These are phyloP conservation scores for Prosopis cineraria DNA, from an alignment of 306 rosid genomes.

Conservation along the genomic window DNA sequence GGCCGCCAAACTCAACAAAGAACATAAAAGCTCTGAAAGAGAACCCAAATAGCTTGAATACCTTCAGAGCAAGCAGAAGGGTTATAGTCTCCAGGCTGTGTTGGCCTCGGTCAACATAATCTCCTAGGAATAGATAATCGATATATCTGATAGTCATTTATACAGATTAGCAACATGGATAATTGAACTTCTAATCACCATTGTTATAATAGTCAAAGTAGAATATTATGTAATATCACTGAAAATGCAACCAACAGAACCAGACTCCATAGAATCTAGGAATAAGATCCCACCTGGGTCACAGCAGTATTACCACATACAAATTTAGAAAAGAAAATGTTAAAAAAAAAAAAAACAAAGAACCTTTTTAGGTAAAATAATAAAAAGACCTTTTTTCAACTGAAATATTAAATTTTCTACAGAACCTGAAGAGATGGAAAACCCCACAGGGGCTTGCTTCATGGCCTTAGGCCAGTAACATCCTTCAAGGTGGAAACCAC, in stretches of 20 bases:
- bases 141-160: conserved; percentile 78
- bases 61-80: conserved; percentile 94
- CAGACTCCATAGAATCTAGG: too few species aligned
- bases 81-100: conserved; percentile 96
- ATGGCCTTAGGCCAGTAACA: conserved; percentile 3
- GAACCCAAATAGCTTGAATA: conserved; percentile 34
- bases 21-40: conserved; percentile 1
- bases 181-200: conserved; percentile 12
- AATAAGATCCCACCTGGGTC: too few species aligned
- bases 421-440: background rate
- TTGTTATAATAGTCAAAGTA: background rate
- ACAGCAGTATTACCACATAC: background rate
- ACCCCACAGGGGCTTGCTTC: background rate
- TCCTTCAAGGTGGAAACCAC: background rate
- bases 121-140: conserved; percentile 98
- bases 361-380: background rate
- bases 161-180: conserved; percentile 42
- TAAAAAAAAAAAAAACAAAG: background rate
- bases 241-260: background rate
- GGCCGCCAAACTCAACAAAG: conserved; percentile 32
- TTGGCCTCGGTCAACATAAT: conserved; percentile 97
- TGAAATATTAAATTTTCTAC: background rate
- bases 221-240: conserved; percentile 15
- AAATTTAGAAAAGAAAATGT: background rate
- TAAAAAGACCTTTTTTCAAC: too few species aligned